Percentiles rank a stretch among this genome's conserved stretches.
Evolutionary conservation across 495 filamentous ascomycete genomes (phyloP).

Genomic region (Cercophora samala): DNA sequence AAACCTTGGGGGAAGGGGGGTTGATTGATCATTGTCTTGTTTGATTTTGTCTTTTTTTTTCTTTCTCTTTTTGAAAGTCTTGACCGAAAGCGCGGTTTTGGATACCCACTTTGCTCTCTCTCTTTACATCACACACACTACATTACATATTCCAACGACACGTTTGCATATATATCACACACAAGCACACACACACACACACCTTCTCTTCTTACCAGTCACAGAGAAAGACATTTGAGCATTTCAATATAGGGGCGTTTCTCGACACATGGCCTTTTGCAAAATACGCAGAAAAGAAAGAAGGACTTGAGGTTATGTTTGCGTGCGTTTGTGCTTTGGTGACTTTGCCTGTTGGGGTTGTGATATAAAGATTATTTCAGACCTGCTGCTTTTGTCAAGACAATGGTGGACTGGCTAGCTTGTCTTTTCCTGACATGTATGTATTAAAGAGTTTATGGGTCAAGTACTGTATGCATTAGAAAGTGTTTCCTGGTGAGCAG

Average conservation of each 20-base stretch:
- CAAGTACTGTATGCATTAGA: too few relatives aligned
- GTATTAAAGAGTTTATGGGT: too few relatives aligned
- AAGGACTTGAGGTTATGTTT: not conserved
- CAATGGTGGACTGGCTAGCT: too few relatives aligned
- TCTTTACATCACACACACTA: not conserved
- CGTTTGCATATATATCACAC: not conserved
- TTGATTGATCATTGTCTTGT: not conserved
- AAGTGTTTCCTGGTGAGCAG: too few relatives aligned
- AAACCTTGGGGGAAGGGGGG: not conserved
- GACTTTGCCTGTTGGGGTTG: too few relatives aligned
- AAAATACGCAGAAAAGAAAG: too few relatives aligned
- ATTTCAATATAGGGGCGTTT: not conserved
- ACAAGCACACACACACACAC: too few relatives aligned
- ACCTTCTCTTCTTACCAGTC: not conserved
- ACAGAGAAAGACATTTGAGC: not conserved
- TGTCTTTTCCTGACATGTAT: too few relatives aligned
- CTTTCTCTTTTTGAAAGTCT: slow-evolving; percentile 1
- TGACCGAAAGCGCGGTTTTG: slow-evolving; percentile 2
- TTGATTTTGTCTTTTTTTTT: slow-evolving; percentile 8
- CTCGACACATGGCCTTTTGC: not conserved
- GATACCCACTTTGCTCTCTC: not conserved
- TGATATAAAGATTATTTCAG: too few relatives aligned
- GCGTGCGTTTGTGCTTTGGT: not conserved
- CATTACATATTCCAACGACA: not conserved
- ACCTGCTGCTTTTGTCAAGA: too few relatives aligned